Base-by-base conservation (phyloP, 768 basidiomycete species). In the Kwoniella dendrophila region DNA sequence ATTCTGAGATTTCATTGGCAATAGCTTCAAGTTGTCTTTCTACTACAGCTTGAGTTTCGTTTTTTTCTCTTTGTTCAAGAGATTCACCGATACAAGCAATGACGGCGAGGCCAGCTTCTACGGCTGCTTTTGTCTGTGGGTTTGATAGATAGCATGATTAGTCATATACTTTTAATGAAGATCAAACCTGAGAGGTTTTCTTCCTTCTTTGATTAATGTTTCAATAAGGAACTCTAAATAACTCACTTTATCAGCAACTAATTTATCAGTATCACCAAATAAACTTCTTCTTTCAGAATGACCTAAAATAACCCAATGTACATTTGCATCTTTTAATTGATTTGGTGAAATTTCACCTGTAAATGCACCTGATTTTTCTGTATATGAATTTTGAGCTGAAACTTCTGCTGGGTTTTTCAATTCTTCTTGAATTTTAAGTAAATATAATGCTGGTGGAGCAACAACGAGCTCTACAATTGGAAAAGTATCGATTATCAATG, bases 81-180 rank as follows among this genome's bases (percentile, higher is more conserved):
- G 90, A 92, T 82, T 99, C 96, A 24, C 96, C 96, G 63, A 96
- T 87, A 82, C 96, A 98, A 67, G 95, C 88, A 75, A 99, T 96
- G 66, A 97, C 90, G 60, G 84, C 86, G 66, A 98, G 83, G 1
- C 85, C 85, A 1, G 84, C 82, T 57, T 86, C 85, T 65, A 97
- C 80, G 20, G 94, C 90, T 1, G 89, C 88, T 70, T 86, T 85
- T 68, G 90, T 90, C 60, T 62, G 47, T 6, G 44, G 2, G 18
- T 22, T 8, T 27, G 56, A 33, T 4, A 18, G 22, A 38, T 18
- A 26, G n/a, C 32, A 24, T 27, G 48, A 26, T n/a, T n/a, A n/a
- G n/a, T n/a, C n/a, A n/a, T n/a, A n/a, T n/a, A n/a, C n/a, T n/a
- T n/a, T n/a, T n/a, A n/a, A n/a, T n/a, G n/a, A n/a, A n/a, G n/a